These are phyloP conservation scores for Cytospora piceae DNA, from an alignment of 2,329 filamentous ascomycete species.

Conservation along the genomic window DNA sequence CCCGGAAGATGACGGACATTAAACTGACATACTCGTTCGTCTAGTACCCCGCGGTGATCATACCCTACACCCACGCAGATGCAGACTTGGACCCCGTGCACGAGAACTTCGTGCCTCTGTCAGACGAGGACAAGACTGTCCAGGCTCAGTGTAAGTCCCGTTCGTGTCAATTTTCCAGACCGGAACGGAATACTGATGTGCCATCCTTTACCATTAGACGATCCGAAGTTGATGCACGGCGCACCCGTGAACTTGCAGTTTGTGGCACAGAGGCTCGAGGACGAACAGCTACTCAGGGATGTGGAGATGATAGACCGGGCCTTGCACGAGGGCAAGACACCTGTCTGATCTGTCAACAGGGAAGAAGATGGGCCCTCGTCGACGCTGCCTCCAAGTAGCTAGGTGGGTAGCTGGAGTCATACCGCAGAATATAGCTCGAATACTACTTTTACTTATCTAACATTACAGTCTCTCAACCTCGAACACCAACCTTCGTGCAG, in stretches of 20 bases:
- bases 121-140: conserved; percentile 35
- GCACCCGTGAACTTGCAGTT: conserved; percentile 41
- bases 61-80: conserved; percentile 39
- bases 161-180: background rate
- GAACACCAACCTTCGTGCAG: conserved; percentile 1
- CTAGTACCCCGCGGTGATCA: conserved; percentile 40
- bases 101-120: conserved; percentile 34
- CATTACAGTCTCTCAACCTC: conserved; percentile 1
- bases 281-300: conserved; percentile 40
- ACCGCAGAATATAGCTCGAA: too few species aligned
- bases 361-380: background rate
- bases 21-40: background rate
- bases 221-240: conserved; percentile 40
- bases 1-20: background rate
- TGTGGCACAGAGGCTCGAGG: conserved; percentile 38
- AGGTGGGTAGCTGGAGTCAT: too few species aligned
- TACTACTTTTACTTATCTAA: too few species aligned
- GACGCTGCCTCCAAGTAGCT: background rate
- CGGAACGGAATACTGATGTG: background rate
- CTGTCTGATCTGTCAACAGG: background rate
- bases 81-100: conserved; percentile 38
- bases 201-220: conserved; percentile 34
- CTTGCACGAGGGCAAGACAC: conserved; percentile 30
- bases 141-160: conserved; percentile 38
- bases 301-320: conserved; percentile 37